Base-by-base conservation (phyloP, 495 filamentous ascomycete genomes). In the Xylona heveae region DNA sequence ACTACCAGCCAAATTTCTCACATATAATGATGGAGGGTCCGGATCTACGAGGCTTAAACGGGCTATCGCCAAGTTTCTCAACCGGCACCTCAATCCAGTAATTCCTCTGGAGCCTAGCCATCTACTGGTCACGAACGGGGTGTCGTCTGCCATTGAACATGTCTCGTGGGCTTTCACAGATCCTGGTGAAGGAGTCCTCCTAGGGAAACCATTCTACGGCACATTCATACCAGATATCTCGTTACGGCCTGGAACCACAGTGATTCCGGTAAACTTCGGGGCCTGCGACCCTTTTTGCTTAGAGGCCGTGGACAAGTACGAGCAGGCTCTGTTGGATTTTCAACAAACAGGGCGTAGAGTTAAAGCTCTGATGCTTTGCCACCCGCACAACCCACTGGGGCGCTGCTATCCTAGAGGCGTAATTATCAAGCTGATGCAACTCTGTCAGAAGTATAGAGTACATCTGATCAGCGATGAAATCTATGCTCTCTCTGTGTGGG, bases 171-270 rank as follows among this genome's bases (percentile, higher is more conserved):
- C 43, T 5, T 24, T 53, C 28, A 41, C 37, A 18, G 41, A 51
- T 17, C 35, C 35, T 9, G 50, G 50, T 3, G 48, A 53, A n/a
- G 43, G 41, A 7, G 30, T 53, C 21, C 33, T 53, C 14, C 36
- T 51, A 25, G 43, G 47, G 6, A 40, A 40, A 22, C 50, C 48
- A 0, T 47, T 47, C 16, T 53, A 44, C 32, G 42, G 35, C 16
- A 38, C 40, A 3, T 53, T 47, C 14, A 37, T 19, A 29, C 24
- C 30, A 8, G 38, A 21, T 0, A 32, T n/a, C n/a, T n/a, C n/a
- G n/a, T n/a, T n/a, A n/a, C n/a, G n/a, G n/a, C n/a, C n/a, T n/a
- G n/a, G n/a, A n/a, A n/a, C n/a, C n/a, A n/a, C n/a, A n/a, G n/a
- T n/a, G n/a, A n/a, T n/a, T n/a, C n/a, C n/a, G n/a, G n/a, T n/a